Conservation (phyloP, 805 yeast genomes). For the Phaffomyces opuntiae region DNA sequence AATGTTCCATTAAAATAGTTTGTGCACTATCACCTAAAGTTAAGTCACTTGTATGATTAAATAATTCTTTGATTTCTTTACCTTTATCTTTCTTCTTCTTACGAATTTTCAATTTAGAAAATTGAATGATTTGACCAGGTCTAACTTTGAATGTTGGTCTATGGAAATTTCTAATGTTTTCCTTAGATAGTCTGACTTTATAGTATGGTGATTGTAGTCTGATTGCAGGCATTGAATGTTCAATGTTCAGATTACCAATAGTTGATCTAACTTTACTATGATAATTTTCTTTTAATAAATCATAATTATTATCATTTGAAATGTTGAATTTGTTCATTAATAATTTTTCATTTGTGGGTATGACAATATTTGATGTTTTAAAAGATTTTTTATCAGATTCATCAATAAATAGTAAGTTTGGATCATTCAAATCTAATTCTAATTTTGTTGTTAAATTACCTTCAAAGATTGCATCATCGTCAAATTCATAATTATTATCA, state of each 20-base stretch:
- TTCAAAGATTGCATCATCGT: constrained; percentile 68
- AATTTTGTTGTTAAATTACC: constrained; percentile 45
- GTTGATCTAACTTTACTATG: constrained; percentile 90
- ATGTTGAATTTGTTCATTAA: constrained; percentile 64
- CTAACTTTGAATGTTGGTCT: constrained; percentile 69
- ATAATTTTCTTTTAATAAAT: constrained; percentile 73
- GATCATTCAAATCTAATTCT: constrained; percentile 81
- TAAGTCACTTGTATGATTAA: constrained; percentile 64
- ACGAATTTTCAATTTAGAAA: constrained; percentile 66
- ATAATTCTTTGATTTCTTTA: constrained; percentile 67
- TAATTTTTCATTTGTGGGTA: constrained; percentile 49
- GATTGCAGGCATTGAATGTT: constrained; percentile 84
- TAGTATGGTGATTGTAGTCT: constrained; percentile 87
- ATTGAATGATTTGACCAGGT: constrained; percentile 70
- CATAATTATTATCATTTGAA: constrained; percentile 86
- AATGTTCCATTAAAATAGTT: constrained; percentile 75
- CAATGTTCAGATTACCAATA: constrained; percentile 82
- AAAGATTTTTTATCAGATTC: constrained; percentile 22
- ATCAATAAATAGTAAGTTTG: constrained; percentile 62
- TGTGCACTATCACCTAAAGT: constrained; percentile 80
- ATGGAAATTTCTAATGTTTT: constrained; percentile 71
- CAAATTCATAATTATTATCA: constrained; percentile 34
- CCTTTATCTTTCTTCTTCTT: constrained; percentile 89
- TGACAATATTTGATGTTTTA: constrained; percentile 15
- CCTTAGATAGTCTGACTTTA: constrained; percentile 64